Base-by-base conservation (phyloP, 2,329 filamentous ascomycete genomes). In the Knoxdaviesia capensis region DNA sequence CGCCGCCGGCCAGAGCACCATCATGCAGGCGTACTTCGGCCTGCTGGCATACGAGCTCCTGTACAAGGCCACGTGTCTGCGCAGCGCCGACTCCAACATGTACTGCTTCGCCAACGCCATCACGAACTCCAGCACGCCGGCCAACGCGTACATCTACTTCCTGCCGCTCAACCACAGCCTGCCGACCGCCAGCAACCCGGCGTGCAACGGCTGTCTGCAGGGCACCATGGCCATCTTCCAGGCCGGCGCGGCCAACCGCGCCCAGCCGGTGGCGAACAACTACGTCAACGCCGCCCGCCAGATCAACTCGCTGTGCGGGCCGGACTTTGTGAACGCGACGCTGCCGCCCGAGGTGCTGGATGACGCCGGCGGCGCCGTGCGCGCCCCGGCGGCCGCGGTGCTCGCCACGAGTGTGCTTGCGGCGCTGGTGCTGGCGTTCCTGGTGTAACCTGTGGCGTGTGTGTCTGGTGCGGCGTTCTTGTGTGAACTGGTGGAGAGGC, bases 81-180 rank as follows among this genome's bases (percentile, higher is more conserved):
- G 74, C 46, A 73, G 83, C 53, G 65, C 72, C 0, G 59, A 64
- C 1, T 76, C 75, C 1, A 66, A 66, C 41, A 70, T 75, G 49
- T 94, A 88, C 64, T 80, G 74, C 62, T 94, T 85, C 56, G 82
- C 82, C 49, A 79, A 83, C 50, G 85, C 88, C 40, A 75, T 87
- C 46, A 85, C 81, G 39, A 93, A 94, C 59, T 56, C 63, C 5
- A 71, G 73, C 28, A 78, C 72, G 6, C 66, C 80, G 0, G 72
- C 75, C 32, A 80, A 90, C 55, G 70, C 74, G 33, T 88, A 87
- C 53, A 69, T 90, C 34, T 98, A 94, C 61, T 88, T 80, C 52
- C 64, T 96, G 3, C 83, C 87, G 0, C 68, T 93, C 43, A 90
- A 90, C 45, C 68, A 77, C 36, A 58, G 66, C 1, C 62, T 94